phyloP scores from a whole-genome alignment of 345 rosid species.

The Mallotus nudiflorus region DNA sequence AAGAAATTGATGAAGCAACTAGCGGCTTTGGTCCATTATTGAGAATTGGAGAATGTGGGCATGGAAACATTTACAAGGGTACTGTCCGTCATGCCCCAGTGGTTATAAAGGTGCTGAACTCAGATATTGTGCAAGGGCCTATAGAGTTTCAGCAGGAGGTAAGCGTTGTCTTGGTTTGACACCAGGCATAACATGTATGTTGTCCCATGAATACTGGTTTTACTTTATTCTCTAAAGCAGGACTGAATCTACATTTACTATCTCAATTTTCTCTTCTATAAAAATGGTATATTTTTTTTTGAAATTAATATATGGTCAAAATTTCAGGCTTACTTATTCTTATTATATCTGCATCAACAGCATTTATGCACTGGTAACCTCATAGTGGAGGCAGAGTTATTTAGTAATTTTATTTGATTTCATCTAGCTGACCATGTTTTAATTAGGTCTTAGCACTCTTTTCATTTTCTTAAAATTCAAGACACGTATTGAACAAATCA shows the following conservation, averaged over 20 bases:
- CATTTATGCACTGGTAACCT: neutral
- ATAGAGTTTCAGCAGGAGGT: constrained; percentile 87
- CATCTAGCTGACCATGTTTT: neutral
- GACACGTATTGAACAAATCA: neutral
- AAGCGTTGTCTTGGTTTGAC: constrained; percentile 19
- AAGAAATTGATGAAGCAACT: constrained; percentile 75
- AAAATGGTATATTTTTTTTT: neutral
- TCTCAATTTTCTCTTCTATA: neutral
- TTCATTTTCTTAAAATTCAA: too few relatives aligned
- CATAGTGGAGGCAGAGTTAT: too few relatives aligned
- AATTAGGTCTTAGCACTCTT: neutral
- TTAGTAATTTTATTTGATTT: neutral
- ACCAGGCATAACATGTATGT: neutral
- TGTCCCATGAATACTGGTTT: neutral
- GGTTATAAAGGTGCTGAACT: constrained; percentile 67
- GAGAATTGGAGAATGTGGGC: constrained; percentile 89
- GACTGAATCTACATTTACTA: neutral
- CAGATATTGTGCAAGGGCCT: constrained; percentile 72
- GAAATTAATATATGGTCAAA: neutral
- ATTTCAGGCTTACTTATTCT: neutral
- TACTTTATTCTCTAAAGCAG: neutral
- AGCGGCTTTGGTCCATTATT: constrained; percentile 54
- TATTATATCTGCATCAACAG: too few relatives aligned
- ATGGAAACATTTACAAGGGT: constrained; percentile 74
- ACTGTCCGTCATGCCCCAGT: constrained; percentile 57